Evolutionary conservation across 768 basidiomycete genomes (phyloP), one percentile per base, ranked within the genome.

Genomic region (Termitomyces titanicus): DNA sequence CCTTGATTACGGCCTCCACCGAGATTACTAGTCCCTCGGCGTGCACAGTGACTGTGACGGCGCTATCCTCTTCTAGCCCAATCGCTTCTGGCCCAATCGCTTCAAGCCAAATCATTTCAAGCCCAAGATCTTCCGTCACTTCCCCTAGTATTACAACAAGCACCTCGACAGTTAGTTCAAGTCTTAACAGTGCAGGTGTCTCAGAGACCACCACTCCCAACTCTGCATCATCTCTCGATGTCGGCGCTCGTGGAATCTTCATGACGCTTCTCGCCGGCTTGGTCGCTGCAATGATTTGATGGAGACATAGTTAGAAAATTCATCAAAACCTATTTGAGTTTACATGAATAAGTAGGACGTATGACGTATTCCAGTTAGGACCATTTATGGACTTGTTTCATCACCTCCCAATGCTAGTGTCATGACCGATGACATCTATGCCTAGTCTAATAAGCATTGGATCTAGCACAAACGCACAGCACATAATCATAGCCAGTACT

Each of bases 21-120:
- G 35, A 5, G n/a, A 53, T 33, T 13, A 33, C 2, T 15, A 24
- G 7, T 53, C 8, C 53, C n/a, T 35, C 53, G 20, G 53, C 43
- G 24, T 53, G 53, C 27, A 53, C 44, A 47, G 53, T 53, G 24
- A 53, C 35, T 13, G 53, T 53, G 7, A 39, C 35, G 6, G 15
- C 43, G 18, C 2, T n/a, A n/a, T n/a, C n/a, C n/a, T n/a, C n/a
- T n/a, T n/a, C n/a, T n/a, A n/a, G n/a, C n/a, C n/a, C n/a, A n/a
- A n/a, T n/a, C n/a, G n/a, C n/a, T n/a, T n/a, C n/a, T n/a, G n/a
- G n/a, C n/a, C n/a, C n/a, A n/a, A n/a, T 24, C n/a, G n/a, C 17
- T 45, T 27, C 52, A 2, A 29, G 18, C 27, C 7, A 34, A 13
- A 6, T 7, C 25, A 18, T 27, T 34, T 37, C 44, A 9, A 5